Evolutionary conservation across 2,329 filamentous ascomycete genomes (phyloP), one percentile per base, ranked within the genome.

Genomic region (Calonectria multiphialidica): DNA sequence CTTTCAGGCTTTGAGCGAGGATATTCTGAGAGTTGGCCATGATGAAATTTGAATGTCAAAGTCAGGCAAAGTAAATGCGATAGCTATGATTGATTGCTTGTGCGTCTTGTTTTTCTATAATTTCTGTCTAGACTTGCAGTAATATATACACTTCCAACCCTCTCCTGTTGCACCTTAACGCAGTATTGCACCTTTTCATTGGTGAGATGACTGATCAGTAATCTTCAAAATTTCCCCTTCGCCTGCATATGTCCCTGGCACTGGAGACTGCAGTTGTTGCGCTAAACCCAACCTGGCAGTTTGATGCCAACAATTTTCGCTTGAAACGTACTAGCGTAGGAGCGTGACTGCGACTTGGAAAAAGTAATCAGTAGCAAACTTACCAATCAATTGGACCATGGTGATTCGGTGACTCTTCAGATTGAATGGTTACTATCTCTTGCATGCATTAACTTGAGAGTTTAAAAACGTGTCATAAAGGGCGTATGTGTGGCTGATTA

Each of bases 1-100:
- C 59, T 40, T 63, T 63, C 2, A 63, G n/a, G 28, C n/a, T 63
- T 16, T 63, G 35, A 47, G 59, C 59, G 12, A 63, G 18, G 44
- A 30, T 25, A 16, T 63, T 63, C 9, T 62, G 57, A 62, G 57
- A 23, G 28, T 37, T 62, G 8, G 57, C 57, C 59, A 63, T 63
- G 42, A 45, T 47, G 28, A 15, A 23, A 6, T 47, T 30, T 33
- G 16, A 23, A 5, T 37, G 49, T 9, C 1, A 33, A 44, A 42
- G 25, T 57, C 37, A 33, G 23, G 35, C 28, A 45, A 42, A 42
- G 23, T 30, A 30, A n/a, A 33, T 35, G 33, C 2, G 49, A 15
- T 30, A 33, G 25, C 33, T 55, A 15, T 55, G 25, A n/a, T n/a
- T n/a, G n/a, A n/a, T n/a, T n/a, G n/a, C n/a, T n/a, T n/a, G n/a